phyloP scores from a whole-genome alignment of 2,329 filamentous ascomycete genomes.

The Fusarium brevicatenulatum region DNA sequence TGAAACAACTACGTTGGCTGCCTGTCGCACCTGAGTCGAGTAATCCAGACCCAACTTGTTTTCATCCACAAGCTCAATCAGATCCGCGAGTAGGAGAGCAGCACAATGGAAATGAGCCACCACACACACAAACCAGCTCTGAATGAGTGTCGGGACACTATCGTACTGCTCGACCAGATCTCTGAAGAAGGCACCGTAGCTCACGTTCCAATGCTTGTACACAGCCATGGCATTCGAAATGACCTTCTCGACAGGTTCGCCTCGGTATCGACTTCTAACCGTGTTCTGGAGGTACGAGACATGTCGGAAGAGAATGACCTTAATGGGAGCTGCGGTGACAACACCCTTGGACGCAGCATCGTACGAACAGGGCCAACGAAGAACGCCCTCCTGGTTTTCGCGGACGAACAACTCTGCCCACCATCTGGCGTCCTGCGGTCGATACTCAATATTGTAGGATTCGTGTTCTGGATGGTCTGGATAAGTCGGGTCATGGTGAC shows the following conservation, averaged over 20 bases:
- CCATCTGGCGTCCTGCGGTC: conserved; percentile 46
- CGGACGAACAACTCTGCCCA: conserved; percentile 50
- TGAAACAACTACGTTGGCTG: conserved; percentile 49
- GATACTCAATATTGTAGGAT: conserved; percentile 33
- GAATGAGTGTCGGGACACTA: conserved; percentile 61
- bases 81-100: conserved; percentile 63
- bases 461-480: conserved; percentile 36
- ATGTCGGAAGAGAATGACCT: conserved; percentile 67
- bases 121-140: conserved; percentile 69
- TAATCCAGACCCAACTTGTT: conserved; percentile 42
- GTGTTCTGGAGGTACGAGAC: conserved; percentile 65
- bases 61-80: conserved; percentile 62
- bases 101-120: conserved; percentile 68
- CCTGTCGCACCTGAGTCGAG: conserved; percentile 42
- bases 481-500: conserved; percentile 49
- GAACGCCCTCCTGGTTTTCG: conserved; percentile 37
- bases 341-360: conserved; percentile 61
- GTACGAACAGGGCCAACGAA: conserved; percentile 65
- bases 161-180: conserved; percentile 63
- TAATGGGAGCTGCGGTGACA: conserved; percentile 65
- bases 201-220: conserved; percentile 64
- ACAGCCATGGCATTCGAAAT: conserved; percentile 60
- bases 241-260: conserved; percentile 57
- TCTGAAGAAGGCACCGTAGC: conserved; percentile 62
- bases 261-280: conserved; percentile 52